A percentile compares a stretch with the other conserved stretches of the same genome.
Conservation (phyloP, 2,329 filamentous ascomycete genomes). For the Cladosporium sp. region DNA sequence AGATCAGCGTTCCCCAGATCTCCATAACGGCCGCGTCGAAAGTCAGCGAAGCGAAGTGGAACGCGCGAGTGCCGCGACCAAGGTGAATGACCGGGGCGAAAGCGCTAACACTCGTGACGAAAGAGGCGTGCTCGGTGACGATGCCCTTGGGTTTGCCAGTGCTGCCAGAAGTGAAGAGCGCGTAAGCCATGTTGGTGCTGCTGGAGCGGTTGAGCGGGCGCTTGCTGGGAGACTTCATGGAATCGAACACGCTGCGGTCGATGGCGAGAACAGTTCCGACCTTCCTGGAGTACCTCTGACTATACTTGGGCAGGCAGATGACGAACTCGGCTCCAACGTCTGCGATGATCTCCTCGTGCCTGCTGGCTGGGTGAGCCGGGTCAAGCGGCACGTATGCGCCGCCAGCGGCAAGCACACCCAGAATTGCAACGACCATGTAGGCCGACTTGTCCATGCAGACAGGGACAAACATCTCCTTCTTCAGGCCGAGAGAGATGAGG, state of each 20-base stretch:
- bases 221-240: conserved; percentile 10
- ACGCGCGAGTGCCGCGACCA: conserved; percentile 5
- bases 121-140: conserved; percentile 9
- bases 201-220: conserved; percentile 8
- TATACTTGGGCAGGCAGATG: conserved; percentile 7
- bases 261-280: conserved; percentile 10
- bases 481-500: conserved; percentile 1
- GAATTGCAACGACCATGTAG: conserved; percentile 32
- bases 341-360: conserved; percentile 6
- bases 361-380: conserved; percentile 11
- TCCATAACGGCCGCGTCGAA: conserved; percentile 30
- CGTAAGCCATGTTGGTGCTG: conserved; percentile 14
- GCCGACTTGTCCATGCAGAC: conserved; percentile 24
- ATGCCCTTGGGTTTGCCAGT: conserved; percentile 16
- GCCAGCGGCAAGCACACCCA: conserved; percentile 33
- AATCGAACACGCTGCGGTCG: conserved; percentile 12
- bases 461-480: conserved; percentile 8
- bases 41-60: conserved; percentile 14
- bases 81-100: not conserved
- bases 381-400: conserved; percentile 23
- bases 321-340: conserved; percentile 6
- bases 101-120: conserved; percentile 2
- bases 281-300: not conserved
- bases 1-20: conserved; percentile 32
- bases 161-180: conserved; percentile 15